Evolutionary conservation across 192 early-diverging fungal species (phyloP), one percentile per base, ranked within the genome.

Genomic region (Pilaira anomala): DNA sequence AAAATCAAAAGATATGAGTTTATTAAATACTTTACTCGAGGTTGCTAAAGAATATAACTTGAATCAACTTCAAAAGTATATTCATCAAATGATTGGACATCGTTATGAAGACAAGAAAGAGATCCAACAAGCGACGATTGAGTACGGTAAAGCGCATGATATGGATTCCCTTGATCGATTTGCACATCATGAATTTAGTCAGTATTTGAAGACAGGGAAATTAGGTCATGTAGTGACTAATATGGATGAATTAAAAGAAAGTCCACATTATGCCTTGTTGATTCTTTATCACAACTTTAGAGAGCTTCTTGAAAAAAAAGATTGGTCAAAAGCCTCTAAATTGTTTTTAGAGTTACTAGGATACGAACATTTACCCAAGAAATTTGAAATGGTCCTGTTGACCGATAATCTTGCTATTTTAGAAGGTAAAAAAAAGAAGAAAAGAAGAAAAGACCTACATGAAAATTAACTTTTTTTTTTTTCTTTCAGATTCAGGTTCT

Each of bases 101-200:
- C 29, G 21, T 11, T 51, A 41, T 7, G 62, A 63, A 25, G 14
- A 36, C n/a, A 13, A 29, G 14, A 19, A 25, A 2, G 22, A 63
- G 4, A 26, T 36, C 22, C 12, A 63, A 9, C 8, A 28, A 18
- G 62, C 62, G 6, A 51, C 62, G 0, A 16, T 63, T 18, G 22
- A 63, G 18, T 63, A 63, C 24, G 62, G 48, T 7, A 29, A 39
- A 11, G 62, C 62, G 18, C 22, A 40, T 2, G 49, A 63, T 9
- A 26, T 25, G 24, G 14, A 22, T 41, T 39, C 29, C 1, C 49
- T 63, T 18, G 62, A 63, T 9, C 3, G 28, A 40, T 26, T 63
- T 4, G 62, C 48, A 39, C 39, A 19, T 16, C 1, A 41, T 13
- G 12, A 51, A 24, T 13, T 63, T 9, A 49, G 39, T 13, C 7